Base-by-base conservation (phyloP, 192 early-diverging fungal species). In the Geosiphon pyriformis region DNA sequence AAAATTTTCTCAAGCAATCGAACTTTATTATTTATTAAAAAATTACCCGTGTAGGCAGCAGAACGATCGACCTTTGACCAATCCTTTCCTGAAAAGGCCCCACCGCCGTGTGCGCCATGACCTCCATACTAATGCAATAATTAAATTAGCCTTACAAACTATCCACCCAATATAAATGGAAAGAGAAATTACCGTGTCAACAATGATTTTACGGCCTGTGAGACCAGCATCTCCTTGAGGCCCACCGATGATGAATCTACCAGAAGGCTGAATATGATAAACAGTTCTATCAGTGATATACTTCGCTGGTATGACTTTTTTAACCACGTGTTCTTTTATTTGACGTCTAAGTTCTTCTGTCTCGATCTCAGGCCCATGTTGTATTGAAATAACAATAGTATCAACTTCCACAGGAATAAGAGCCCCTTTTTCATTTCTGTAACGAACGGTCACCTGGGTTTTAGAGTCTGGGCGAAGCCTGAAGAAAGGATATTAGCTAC, bases 51-150 rank as follows among this genome's bases (percentile, higher is more conserved):
- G 81, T 97, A 98, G 67, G 95, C 95, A 73, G 94, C 95, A 37
- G 93, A 95, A 80, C 96, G 92, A 79, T 95, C 94, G 74, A 98
- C 94, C 91, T 97, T 97, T 88, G 93, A 95, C 90, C 92, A 98
- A 85, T 97, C 96, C 88, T 98, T 98, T 66, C 96, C 96, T 67
- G 94, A 96, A 91, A 99, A 97, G 78, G 94, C 94, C 87, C 96
- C 96, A 74, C 96, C 76, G 61, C 76, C 94, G 86, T 96, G 92
- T 69, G 92, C 92, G 80, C 89, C 90, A 80, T 92, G 92, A 76
- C 94, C 94, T 68, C 94, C 94, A 80, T 94, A 96, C 64, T 66
- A 15, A 18, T 18, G 0, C 15, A 23, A 32, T 18, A 23, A 50
- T 12, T 27, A 60, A 25, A 25, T 6, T 12, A 34, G 23, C 20